Evolutionary conservation across 306 rosid genomes (phyloP), one percentile per base, ranked within the genome.

Genomic region (Coriaria nepalensis): DNA sequence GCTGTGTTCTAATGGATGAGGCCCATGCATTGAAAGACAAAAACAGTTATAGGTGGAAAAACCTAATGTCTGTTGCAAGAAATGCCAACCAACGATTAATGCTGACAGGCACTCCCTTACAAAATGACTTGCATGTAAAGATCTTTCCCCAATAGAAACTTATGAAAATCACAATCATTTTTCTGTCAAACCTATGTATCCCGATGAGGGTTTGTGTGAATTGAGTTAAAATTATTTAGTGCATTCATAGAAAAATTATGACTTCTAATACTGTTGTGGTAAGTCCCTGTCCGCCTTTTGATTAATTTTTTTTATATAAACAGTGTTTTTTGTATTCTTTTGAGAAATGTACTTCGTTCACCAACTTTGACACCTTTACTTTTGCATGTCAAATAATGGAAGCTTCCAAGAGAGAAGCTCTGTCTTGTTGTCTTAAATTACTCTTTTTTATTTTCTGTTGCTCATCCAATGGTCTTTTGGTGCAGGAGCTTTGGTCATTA

Each of bases 11-110:
- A 54, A 90, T 90, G 98, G 95, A 90, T 10, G 95, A 90, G 74
- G 98, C 98, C 47, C 98, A 90, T 79, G 98, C 94, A 45, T 73
- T 90, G 75, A 90, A 90, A 79, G 94, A 90, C 66, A 90, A 71
- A 71, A 81, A 63, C 64, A 90, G 95, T 71, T 84, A 70, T 61
- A 75, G 98, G 82, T 90, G 95, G 95, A 85, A 90, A 69, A 90
- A 85, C 64, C 73, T 90, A 56, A 90, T 77, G 95, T 69, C 80
- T 67, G 94, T 90, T 60, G 94, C 95, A 53, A 75, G 81, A 62
- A 84, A 74, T 73, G 95, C 95, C 2, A 81, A 81, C 64, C 98
- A 77, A 69, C 95, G 94, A 12, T 73, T 90, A 73, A 90, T 85
- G 98, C 71, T 90, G 72, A 90, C 98, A 6, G 95, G 98, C 70